Evolutionary conservation across 163 green algal genomes (phyloP), one percentile per base, ranked within the genome.

Genomic region (Volvox carteri): DNA sequence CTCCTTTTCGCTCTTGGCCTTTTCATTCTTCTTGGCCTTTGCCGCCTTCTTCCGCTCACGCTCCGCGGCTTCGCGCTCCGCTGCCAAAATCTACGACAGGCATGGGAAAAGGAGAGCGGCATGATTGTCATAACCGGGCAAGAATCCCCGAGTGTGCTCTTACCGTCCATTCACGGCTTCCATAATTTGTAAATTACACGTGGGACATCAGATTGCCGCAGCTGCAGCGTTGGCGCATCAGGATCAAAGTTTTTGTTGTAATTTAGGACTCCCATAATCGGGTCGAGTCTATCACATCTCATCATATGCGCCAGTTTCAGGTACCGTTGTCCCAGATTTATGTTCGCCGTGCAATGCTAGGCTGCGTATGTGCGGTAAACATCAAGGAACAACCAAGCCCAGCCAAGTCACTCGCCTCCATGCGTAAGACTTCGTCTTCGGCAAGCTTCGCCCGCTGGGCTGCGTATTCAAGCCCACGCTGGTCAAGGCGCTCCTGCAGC

Each of bases 401-500:
- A n/a, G n/a, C 54, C 8, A 16, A 11, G 6, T 65, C 28, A 46
- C 77, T 11, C 37, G 95, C 95, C 95, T 98, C 95, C 94, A 97
- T 97, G 25, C 87, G 84, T n/a, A 97, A 94, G 74, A 98, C 92
- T 87, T 94, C 92, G 42, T 92, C 84, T 78, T 96, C 93, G 2
- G 93, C 94, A 76, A 92, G 48, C 86, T 93, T 94, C 12, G 96
- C 95, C 0, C 90, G 89, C 83, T 96, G 67, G 4, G 90, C 93
- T 25, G 92, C 92, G 65, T 91, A 95, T 54, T 95, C 92, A 62
- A 94, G 81, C 1, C 93, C 96, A 7, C 86, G 81, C 28, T 67
- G 90, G 81, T 97, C 95, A 72, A 98, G 91, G 5, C 94, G 91
- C 84, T 97, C 95, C 88, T 95, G 93, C 84, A 98, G 93, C 68